Evolutionary conservation across 345 rosid genomes (phyloP), one percentile per base, ranked within the genome.

Genomic region (Lumnitzera racemosa): DNA sequence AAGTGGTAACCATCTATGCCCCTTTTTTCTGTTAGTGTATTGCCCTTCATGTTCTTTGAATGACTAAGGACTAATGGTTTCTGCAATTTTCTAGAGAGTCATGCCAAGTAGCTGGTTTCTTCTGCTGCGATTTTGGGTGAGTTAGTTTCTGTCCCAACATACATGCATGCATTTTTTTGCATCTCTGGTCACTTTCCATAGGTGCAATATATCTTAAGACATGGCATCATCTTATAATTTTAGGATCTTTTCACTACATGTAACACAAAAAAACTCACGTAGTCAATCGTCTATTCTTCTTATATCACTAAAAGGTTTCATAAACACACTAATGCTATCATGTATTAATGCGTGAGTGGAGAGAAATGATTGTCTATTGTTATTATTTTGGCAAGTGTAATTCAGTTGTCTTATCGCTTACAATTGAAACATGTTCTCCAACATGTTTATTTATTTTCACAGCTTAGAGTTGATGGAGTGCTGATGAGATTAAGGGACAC

Each of bases 401-500:
- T 36, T 36, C 7, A 4, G 43, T 36, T 36, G 5, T 36, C 6
- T 36, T 36, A 36, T 36, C 9, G 4, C 43, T 36, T 36, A 36
- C 43, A 9, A 20, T 36, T 5, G 43, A 36, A 29, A 36, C 43
- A 36, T 36, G 43, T 36, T 5, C 43, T 5, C 7, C 7, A 36
- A 5, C 11, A 36, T 36, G 43, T 63, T 72, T 29, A 63, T 48
- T 57, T 12, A 13, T 50, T 61, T 65, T 69, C 53, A 56, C 79
- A 94, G 99, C 97, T 90, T 67, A 84, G 99, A 70, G 99, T 94
- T 72, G 99, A 94, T 70, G 99, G 99, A 58, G 90, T 83, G 57
- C 81, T 94, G 24, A 86, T 94, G 96, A 88, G 99, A 73, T 63
- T 94, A 65, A 84, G 99, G 80, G 99, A 94, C 61, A 90, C 99